Evolutionary conservation across 352 stramenopile species (phyloP), one percentile per base, ranked within the genome.

Genomic region (Peronospora destructor): DNA sequence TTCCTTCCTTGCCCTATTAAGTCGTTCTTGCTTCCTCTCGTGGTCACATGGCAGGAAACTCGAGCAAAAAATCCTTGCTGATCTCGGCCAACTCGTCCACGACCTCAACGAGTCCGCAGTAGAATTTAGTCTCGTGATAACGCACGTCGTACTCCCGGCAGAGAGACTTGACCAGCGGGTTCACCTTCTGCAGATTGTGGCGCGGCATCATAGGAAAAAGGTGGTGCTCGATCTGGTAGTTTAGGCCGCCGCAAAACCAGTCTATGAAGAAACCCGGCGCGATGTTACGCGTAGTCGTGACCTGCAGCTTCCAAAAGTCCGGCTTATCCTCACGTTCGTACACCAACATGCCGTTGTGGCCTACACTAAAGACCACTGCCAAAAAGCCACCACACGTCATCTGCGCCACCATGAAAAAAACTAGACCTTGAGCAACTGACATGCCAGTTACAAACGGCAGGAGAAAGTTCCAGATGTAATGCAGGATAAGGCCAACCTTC

Each of bases 161-260:
- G 49, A 98, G 96, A 23, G 86, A 94, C 59, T 97, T 91, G 34
- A 98, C 91, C 38, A 98, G 66, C 49, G 87, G 80, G 70, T 98
- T 96, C 19, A 96, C 79, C 68, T 95, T 94, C 7, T 63, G 54
- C 40, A 98, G 68, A 66, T 98, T 98, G 75, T 98, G 93, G 57
- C 95, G 81, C n/a, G 95, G 95, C 67, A 98, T 87, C 63, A 91
- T 87, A 14, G 95, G 96, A 76, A 99, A 99, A 41, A 99, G 81
- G 71, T 99, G 96, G 73, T 99, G 96, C 67, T 98, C 95, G 35
- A 98, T 95, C 79, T 98, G 95, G 66, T 98, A 98, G 73, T 98
- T 97, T 6, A 98, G 80, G 16, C 95, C 96, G 66, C 95, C 96
- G 45, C 93, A 98, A 76, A 99, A 98, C 94, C 95, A 98, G 65